phyloP scores from a whole-genome alignment of 176 grass and related monocot species.

The Paspalum vaginatum region DNA sequence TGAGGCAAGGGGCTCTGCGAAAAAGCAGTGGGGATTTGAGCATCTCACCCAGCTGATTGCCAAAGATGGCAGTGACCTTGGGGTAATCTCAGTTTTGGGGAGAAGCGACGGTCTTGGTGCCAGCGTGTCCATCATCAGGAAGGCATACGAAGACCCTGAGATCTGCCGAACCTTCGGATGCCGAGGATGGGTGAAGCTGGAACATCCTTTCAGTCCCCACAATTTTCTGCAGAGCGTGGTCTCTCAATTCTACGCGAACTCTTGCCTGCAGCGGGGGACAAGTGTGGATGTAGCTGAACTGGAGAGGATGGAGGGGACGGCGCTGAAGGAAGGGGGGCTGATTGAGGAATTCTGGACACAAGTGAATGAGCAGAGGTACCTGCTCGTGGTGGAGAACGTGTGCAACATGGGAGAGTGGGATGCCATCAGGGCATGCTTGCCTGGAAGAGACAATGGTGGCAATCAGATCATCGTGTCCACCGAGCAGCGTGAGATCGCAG shows the following conservation, averaged over 20 bases:
- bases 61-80: neutral
- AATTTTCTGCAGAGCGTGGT: neutral
- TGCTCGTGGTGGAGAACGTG: neutral
- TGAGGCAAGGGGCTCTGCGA: neutral
- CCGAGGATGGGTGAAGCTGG: neutral
- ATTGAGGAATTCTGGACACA: neutral
- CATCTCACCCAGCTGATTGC: neutral
- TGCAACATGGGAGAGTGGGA: neutral
- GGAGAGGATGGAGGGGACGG: neutral
- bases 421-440: neutral
- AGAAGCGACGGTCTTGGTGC: neutral
- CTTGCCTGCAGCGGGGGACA: neutral
- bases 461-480: neutral
- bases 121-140: neutral
- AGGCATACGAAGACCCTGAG: neutral
- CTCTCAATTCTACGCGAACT: neutral
- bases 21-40: neutral
- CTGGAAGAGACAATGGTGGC: neutral
- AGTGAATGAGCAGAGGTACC: neutral
- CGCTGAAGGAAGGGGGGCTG: neutral
- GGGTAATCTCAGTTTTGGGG: neutral
- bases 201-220: neutral
- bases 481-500: neutral
- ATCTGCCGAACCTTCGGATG: neutral
- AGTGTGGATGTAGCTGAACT: neutral